A percentile compares a stretch with the other conserved stretches of the same genome.
phyloP scores from a whole-genome alignment of 495 filamentous ascomycete species.

The Polyplosphaeria fusca region DNA sequence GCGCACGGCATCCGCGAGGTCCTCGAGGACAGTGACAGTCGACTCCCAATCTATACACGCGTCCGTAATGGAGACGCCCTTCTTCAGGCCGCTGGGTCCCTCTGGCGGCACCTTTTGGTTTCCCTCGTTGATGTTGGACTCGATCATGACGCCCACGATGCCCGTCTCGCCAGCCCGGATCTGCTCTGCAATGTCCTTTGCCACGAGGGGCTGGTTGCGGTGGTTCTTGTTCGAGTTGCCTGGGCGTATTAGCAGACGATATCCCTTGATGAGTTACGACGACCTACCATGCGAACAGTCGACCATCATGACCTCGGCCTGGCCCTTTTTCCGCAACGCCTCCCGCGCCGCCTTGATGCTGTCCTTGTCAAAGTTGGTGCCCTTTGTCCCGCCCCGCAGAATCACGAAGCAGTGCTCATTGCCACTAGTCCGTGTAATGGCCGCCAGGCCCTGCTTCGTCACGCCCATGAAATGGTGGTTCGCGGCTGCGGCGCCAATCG shows the following conservation, averaged over 20 bases:
- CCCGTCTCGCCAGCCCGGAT: conserved; percentile 79
- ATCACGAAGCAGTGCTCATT: conserved; percentile 98
- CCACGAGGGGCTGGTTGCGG: conserved; percentile 90
- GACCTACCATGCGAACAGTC: conserved; percentile 87
- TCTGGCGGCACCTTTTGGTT: conserved; percentile 88
- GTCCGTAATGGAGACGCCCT: conserved; percentile 95
- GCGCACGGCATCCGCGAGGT: conserved; percentile 80
- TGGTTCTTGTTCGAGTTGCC: conserved; percentile 74
- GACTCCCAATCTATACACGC: conserved; percentile 94
- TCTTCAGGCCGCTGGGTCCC: conserved; percentile 73
- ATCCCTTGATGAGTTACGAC: background rate
- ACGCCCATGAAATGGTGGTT: conserved; percentile 98
- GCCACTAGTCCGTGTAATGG: conserved; percentile 86
- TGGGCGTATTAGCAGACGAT: conserved; percentile 34
- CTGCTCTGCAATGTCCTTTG: conserved; percentile 76
- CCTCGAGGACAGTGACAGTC: conserved; percentile 80
- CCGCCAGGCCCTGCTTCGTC: conserved; percentile 95
- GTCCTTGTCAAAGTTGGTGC: conserved; percentile 91
- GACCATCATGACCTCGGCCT: conserved; percentile 90
- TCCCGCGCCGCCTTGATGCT: conserved; percentile 76
- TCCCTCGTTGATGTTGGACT: conserved; percentile 95
- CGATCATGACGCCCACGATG: conserved; percentile 97
- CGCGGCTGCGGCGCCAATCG: conserved; percentile 84
- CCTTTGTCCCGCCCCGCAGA: conserved; percentile 81
- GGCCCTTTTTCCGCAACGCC: conserved; percentile 76